Conservation (phyloP, 441 rosid species). For the Gossypium trilobum region DNA sequence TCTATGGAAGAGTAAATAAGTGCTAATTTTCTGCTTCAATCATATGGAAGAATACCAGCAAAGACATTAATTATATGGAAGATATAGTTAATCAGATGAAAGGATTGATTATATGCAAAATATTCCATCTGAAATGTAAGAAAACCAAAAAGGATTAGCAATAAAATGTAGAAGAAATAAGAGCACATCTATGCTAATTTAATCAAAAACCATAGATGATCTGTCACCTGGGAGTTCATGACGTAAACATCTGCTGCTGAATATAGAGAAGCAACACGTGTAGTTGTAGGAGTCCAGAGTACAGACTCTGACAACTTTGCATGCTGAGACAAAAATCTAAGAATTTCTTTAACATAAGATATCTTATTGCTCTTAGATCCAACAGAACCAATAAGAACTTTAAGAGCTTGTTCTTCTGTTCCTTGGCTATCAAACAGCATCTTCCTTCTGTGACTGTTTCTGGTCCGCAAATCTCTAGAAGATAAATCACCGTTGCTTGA, state of each 20-base stretch:
- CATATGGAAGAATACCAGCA: background rate
- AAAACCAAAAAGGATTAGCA: background rate
- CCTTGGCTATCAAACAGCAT: conserved; percentile 25
- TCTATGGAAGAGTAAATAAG: background rate
- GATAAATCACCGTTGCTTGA: conserved; percentile 16
- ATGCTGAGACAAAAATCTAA: conserved; percentile 46
- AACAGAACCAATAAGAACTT: conserved; percentile 87
- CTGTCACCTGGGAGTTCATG: conserved; percentile 78
- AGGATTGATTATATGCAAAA: background rate
- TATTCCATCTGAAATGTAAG: background rate
- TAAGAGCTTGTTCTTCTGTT: conserved; percentile 38
- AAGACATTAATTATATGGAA: background rate
- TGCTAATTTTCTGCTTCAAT: background rate
- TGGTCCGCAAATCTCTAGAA: background rate
- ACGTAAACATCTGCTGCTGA: conserved; percentile 91
- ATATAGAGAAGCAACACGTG: conserved; percentile 78
- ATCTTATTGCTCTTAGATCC: conserved; percentile 95
- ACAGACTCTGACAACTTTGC: conserved; percentile 56
- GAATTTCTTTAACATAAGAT: conserved; percentile 60
- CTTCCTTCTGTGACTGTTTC: conserved; percentile 18
- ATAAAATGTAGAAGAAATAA: background rate
- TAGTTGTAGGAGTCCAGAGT: conserved; percentile 79
- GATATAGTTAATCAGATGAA: background rate
- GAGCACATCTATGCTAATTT: background rate
- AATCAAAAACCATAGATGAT: background rate